phyloP scores from a whole-genome alignment of 495 filamentous ascomycete genomes.

The Hyaloscypha hepaticicola region DNA sequence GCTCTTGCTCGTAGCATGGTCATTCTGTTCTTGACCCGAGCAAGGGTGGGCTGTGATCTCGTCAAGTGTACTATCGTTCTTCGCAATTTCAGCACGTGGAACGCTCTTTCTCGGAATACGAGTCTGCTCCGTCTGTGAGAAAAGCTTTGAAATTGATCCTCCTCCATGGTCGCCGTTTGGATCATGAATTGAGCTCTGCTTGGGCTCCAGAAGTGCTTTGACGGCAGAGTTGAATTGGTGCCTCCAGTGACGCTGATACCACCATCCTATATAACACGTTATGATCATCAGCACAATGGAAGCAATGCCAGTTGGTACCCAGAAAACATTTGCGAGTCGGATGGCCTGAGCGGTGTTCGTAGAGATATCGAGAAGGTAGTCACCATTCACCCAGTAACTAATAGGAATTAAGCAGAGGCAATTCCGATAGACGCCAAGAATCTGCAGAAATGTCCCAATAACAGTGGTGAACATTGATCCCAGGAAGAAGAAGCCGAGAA shows the following conservation, averaged over 20 bases:
- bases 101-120: background rate
- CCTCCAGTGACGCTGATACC: slow-evolving; percentile 15
- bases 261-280: slow-evolving; percentile 16
- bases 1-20: background rate
- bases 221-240: slow-evolving; percentile 1
- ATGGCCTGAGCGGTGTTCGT: slow-evolving; percentile 14
- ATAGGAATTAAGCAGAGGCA: slow-evolving; percentile 17
- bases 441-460: slow-evolving; percentile 11
- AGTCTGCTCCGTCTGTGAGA: background rate
- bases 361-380: slow-evolving; percentile 1
- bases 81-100: background rate
- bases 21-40: background rate
- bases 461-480: slow-evolving; percentile 10
- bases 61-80: background rate
- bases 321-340: slow-evolving; percentile 1
- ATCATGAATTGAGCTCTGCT: background rate
- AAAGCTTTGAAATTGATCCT: background rate
- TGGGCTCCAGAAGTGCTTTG: background rate
- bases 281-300: slow-evolving; percentile 10
- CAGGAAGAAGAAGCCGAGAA: background rate
- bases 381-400: background rate
- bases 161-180: background rate
- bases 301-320: slow-evolving; percentile 19
- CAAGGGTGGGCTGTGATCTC: background rate
- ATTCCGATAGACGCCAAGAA: slow-evolving; percentile 17